phyloP scores from a whole-genome alignment of 345 rosid genomes.

The Dipteronia dyeriana region DNA sequence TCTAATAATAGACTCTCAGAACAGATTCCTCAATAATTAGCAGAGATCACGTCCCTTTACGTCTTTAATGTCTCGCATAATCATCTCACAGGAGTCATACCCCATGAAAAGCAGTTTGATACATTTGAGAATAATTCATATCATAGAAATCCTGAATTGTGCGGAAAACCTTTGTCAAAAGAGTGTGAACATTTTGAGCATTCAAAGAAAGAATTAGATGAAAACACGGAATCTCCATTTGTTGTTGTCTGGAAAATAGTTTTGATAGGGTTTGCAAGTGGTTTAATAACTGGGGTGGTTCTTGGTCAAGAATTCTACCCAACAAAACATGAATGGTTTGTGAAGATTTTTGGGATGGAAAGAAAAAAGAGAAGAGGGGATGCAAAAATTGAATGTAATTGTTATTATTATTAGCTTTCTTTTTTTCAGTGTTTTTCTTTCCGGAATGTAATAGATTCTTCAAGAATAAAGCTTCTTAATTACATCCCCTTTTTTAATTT shows the following conservation, averaged over 20 bases:
- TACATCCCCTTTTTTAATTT: no score
- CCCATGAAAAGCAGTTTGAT: constrained; percentile 20
- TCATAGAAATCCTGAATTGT: constrained; percentile 24
- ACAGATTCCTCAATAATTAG: constrained; percentile 24
- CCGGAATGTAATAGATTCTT: no score
- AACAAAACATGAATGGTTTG: constrained; percentile 14
- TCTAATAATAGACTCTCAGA: constrained; percentile 24
- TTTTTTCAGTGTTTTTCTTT: no score
- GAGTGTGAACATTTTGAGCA: constrained; percentile 10
- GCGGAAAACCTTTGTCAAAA: constrained; percentile 23
- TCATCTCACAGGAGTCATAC: constrained; percentile 27
- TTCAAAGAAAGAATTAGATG: neutral
- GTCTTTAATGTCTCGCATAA: constrained; percentile 30
- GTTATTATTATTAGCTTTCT: no score
- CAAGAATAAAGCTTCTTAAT: no score
- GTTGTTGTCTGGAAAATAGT: constrained; percentile 23
- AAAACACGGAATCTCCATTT: neutral
- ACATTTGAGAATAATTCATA: constrained; percentile 19
- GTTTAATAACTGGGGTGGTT: constrained; percentile 18
- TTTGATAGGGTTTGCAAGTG: constrained; percentile 25
- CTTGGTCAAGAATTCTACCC: neutral
- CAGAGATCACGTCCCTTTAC: constrained; percentile 20
- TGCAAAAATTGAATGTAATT: neutral
- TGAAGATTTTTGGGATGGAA: neutral
- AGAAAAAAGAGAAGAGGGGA: neutral